Evolutionary conservation across 441 rosid genomes (phyloP).

Genomic region (Eutrema salsugineum): DNA sequence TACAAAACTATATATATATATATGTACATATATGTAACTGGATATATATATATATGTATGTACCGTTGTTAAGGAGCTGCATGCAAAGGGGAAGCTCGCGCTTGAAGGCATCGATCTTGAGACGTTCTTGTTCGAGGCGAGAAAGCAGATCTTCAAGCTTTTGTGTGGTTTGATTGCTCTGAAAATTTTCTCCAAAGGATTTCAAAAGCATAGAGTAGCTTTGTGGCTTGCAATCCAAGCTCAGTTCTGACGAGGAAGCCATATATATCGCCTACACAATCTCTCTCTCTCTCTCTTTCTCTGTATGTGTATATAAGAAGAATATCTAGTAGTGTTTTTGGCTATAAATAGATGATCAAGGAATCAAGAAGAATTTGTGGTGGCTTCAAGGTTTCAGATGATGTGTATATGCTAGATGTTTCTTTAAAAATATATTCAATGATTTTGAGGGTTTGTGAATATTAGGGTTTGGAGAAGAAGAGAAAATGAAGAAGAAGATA

Average conservation of each 20-base stretch:
- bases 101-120: constrained; percentile 97
- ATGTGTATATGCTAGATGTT: constrained; percentile 5
- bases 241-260: constrained; percentile 82
- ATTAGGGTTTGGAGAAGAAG: constrained; percentile 29
- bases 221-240: constrained; percentile 83
- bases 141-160: constrained; percentile 82
- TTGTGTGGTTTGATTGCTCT: constrained; percentile 52
- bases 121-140: constrained; percentile 85
- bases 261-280: constrained; percentile 25
- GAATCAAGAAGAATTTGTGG: constrained; percentile 14
- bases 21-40: background rate
- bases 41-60: background rate
- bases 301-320: background rate
- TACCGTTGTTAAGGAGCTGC: constrained; percentile 96
- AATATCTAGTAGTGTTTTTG: background rate
- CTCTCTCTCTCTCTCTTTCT: background rate
- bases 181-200: constrained; percentile 65
- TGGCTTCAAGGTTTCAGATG: constrained; percentile 11
- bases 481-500: constrained; percentile 11
- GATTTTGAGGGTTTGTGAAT: constrained; percentile 23
- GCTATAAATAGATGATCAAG: constrained; percentile 10
- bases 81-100: constrained; percentile 99
- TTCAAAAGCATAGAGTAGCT: constrained; percentile 87
- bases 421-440: constrained; percentile 8
- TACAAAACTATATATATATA: background rate